A percentile compares a stretch with the other conserved stretches of the same genome.
These are phyloP conservation scores for Ramaria sp. DNA, from an alignment of 768 basidiomycete genomes.

Conservation along the genomic window DNA sequence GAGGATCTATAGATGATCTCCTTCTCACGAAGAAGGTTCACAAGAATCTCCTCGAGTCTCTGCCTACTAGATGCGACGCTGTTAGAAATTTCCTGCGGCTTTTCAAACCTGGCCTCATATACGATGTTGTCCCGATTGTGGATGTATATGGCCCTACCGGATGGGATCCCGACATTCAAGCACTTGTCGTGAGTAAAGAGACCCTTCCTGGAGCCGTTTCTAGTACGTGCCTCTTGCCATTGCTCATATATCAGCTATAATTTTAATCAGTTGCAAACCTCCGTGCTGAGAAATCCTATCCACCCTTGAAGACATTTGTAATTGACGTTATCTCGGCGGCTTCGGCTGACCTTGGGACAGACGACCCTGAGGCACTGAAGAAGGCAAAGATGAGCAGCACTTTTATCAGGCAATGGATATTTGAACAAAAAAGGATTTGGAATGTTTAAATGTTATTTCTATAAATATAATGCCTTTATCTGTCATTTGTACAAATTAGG, in stretches of 20 bases:
- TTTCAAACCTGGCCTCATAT: constrained; percentile 54
- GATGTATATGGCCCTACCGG: constrained; percentile 92
- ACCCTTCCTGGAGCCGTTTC: constrained; percentile 65
- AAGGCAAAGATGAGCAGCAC: constrained; percentile 92
- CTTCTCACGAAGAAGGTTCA: constrained; percentile 65
- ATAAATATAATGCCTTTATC: too few species aligned
- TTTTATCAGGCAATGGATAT: constrained; percentile 81
- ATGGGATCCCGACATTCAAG: constrained; percentile 82
- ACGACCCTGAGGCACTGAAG: constrained; percentile 59
- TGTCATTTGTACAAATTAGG: too few species aligned
- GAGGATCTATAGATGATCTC: constrained; percentile 40
- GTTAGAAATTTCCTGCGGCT: constrained; percentile 61
- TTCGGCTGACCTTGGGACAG: constrained; percentile 44
- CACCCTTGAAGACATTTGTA: constrained; percentile 53
- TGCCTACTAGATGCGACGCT: constrained; percentile 40
- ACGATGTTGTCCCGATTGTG: constrained; percentile 60
- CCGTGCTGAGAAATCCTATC: constrained; percentile 44
- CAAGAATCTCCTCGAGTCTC: constrained; percentile 51
- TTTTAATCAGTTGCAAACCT: constrained; percentile 51
- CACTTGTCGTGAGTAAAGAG: constrained; percentile 84
- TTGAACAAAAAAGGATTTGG: neutral
- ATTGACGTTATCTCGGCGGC: constrained; percentile 81
- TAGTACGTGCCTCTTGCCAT: constrained; percentile 37
- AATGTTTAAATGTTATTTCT: too few species aligned
- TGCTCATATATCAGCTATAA: neutral